A percentile compares a stretch with the other conserved stretches of the same genome.
phyloP scores from a whole-genome alignment of 306 rosid genomes.

The Psophocarpus tetragonolobus region DNA sequence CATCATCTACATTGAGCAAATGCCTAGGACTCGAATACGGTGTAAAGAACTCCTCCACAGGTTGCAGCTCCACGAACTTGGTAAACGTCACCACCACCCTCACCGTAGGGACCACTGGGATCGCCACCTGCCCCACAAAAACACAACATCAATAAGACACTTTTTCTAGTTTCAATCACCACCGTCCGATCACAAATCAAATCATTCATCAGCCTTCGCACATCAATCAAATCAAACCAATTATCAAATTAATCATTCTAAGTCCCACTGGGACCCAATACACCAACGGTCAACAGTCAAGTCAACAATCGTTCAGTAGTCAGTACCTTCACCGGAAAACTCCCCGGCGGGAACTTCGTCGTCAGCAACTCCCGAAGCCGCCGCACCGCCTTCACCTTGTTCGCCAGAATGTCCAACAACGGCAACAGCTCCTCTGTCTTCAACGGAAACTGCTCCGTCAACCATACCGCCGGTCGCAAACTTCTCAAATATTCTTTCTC shows the following conservation, averaged over 20 bases:
- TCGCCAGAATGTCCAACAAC: constrained; percentile 83
- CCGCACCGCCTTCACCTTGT: constrained; percentile 90
- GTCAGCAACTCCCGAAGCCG: constrained; percentile 93
- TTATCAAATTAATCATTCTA: background rate
- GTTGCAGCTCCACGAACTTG: constrained; percentile 84
- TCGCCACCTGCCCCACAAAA: constrained; percentile 69
- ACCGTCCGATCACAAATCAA: constrained; percentile 24
- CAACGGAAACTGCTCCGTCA: constrained; percentile 93
- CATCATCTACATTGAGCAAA: constrained; percentile 48
- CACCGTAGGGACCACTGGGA: constrained; percentile 96
- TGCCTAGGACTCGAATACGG: constrained; percentile 85
- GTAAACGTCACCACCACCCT: constrained; percentile 95
- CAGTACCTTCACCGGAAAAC: constrained; percentile 97
- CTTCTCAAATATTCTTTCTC: constrained; percentile 88
- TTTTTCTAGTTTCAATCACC: constrained; percentile 9
- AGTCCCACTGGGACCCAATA: background rate
- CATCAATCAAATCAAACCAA: constrained; percentile 26
- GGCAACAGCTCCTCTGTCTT: constrained; percentile 93
- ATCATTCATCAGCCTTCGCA: constrained; percentile 20
- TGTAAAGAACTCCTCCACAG: constrained; percentile 76
- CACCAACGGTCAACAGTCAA: constrained; percentile 1
- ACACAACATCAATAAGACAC: constrained; percentile 6
- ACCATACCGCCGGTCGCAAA: constrained; percentile 86
- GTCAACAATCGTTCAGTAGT: too few species aligned
- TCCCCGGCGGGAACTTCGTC: constrained; percentile 92